Percentiles rank a stretch among this genome's conserved stretches.
Evolutionary conservation across 2,329 filamentous ascomycete species (phyloP).

Genomic region (Phialophora macrospora): DNA sequence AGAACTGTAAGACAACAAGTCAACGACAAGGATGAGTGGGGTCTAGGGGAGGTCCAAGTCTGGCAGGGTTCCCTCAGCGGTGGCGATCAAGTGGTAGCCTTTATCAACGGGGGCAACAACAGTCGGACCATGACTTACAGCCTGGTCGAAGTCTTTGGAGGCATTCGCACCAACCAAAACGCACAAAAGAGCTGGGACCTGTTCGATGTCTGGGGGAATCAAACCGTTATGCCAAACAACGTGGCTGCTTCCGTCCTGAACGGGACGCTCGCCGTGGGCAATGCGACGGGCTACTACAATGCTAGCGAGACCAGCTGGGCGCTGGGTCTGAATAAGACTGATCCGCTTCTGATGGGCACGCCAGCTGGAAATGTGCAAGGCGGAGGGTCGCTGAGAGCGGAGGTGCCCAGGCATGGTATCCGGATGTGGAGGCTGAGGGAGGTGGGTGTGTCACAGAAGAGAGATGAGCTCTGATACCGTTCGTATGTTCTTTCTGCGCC

Average conservation of each 20-base stretch:
- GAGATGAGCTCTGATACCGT: slow-evolving; percentile 33
- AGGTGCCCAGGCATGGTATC: slow-evolving; percentile 56
- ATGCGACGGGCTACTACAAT: slow-evolving; percentile 53
- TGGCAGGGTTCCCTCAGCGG: slow-evolving; percentile 57
- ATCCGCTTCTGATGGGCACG: slow-evolving; percentile 54
- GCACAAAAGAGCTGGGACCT: slow-evolving; percentile 57
- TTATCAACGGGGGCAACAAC: slow-evolving; percentile 57
- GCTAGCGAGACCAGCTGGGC: slow-evolving; percentile 55
- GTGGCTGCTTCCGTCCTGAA: slow-evolving; percentile 54
- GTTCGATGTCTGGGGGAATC: slow-evolving; percentile 60
- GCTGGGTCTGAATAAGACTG: slow-evolving; percentile 51
- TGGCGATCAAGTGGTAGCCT: slow-evolving; percentile 55
- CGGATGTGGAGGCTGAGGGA: slow-evolving; percentile 55
- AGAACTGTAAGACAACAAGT: slow-evolving; percentile 54
- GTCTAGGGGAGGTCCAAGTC: slow-evolving; percentile 55
- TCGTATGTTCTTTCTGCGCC: background rate
- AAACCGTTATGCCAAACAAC: slow-evolving; percentile 54
- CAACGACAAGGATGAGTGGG: slow-evolving; percentile 49
- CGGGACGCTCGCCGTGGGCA: slow-evolving; percentile 41
- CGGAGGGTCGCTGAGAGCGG: slow-evolving; percentile 42
- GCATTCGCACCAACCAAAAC: slow-evolving; percentile 50
- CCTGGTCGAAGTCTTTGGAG: slow-evolving; percentile 59
- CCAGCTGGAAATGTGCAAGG: slow-evolving; percentile 53
- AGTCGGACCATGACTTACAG: slow-evolving; percentile 56
- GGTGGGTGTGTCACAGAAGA: slow-evolving; percentile 15